These are phyloP conservation scores for Hypericum perforatum DNA, from an alignment of 345 rosid genomes.

Conservation along the genomic window DNA sequence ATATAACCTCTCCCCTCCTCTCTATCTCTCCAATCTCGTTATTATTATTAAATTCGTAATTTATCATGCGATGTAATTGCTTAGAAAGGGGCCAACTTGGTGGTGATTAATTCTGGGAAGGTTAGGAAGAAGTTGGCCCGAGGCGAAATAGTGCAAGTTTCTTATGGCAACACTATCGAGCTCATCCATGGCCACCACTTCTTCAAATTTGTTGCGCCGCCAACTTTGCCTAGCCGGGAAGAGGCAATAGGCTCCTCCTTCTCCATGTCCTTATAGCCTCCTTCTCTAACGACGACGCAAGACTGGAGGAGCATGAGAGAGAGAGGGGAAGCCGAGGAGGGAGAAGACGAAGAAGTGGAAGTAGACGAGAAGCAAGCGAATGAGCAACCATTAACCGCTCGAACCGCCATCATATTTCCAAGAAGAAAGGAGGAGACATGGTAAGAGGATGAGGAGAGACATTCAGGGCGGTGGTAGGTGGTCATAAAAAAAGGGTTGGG, in stretches of 20 bases:
- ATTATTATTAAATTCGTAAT: background rate
- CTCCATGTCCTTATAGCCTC: too few relatives aligned
- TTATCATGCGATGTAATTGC: background rate
- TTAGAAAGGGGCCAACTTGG: conserved; percentile 81
- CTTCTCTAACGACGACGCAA: too few relatives aligned
- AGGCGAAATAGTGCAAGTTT: conserved; percentile 33
- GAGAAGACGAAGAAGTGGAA: conserved; percentile 34
- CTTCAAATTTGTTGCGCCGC: conserved; percentile 39
- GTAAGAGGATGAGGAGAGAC: too few relatives aligned
- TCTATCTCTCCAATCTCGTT: background rate
- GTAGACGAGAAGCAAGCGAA: conserved; percentile 20
- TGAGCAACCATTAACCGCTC: conserved; percentile 40
- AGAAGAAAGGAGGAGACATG: conserved; percentile 1
- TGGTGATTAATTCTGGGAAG: conserved; percentile 48
- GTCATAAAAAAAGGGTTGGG: too few relatives aligned
- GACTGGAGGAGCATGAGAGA: conserved; percentile 31
- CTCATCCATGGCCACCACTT: conserved; percentile 73
- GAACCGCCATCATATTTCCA: conserved; percentile 41
- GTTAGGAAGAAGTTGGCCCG: conserved; percentile 46
- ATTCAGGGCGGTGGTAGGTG: too few relatives aligned
- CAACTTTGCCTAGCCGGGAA: conserved; percentile 5
- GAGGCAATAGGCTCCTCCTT: too few relatives aligned
- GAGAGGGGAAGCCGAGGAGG: conserved; percentile 26
- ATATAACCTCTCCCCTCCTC: background rate
- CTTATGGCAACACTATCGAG: conserved; percentile 57